Percentiles rank a stretch among this genome's conserved stretches.
phyloP scores from a whole-genome alignment of 164 flowering plant genomes.

The Cinnamomum chago region DNA sequence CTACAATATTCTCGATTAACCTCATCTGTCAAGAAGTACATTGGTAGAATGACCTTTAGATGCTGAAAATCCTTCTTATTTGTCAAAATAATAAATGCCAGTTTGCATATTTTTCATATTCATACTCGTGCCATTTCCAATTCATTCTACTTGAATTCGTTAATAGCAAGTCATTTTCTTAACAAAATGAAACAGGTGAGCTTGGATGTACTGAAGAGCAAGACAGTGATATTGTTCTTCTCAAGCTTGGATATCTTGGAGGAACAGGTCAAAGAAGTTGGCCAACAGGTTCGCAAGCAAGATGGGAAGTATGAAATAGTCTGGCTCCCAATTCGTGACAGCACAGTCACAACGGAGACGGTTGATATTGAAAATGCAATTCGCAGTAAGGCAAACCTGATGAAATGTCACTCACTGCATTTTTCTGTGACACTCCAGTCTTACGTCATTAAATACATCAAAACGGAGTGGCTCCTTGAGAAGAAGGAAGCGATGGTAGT shows the following conservation, averaged over 20 bases:
- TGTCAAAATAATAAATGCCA: no score
- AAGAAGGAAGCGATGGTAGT: conserved; percentile 32
- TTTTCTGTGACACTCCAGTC: conserved; percentile 43
- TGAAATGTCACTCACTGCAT: conserved; percentile 63
- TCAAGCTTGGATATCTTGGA: conserved; percentile 61
- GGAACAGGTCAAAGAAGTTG: conserved; percentile 37
- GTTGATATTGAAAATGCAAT: no score
- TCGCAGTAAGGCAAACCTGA: conserved; percentile 10
- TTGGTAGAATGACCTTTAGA: no score
- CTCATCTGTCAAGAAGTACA: no score
- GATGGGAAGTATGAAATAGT: conserved; percentile 68
- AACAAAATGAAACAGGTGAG: conserved; percentile 32
- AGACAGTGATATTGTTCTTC: conserved; percentile 61
- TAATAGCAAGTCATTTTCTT: no score
- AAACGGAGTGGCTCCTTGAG: conserved; percentile 15
- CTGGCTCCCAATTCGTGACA: conserved; percentile 65
- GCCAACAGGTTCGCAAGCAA: conserved; percentile 20
- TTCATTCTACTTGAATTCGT: no score
- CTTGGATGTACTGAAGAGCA: conserved; percentile 56
- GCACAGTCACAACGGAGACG: conserved; percentile 22
- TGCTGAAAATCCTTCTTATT: no score
- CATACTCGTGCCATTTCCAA: no score
- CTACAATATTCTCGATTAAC: no score
- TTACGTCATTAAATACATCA: conserved; percentile 24
- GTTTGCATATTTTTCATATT: no score